Base-by-base conservation (phyloP, 495 filamentous ascomycete genomes). In the Trichoderma gamsii region DNA sequence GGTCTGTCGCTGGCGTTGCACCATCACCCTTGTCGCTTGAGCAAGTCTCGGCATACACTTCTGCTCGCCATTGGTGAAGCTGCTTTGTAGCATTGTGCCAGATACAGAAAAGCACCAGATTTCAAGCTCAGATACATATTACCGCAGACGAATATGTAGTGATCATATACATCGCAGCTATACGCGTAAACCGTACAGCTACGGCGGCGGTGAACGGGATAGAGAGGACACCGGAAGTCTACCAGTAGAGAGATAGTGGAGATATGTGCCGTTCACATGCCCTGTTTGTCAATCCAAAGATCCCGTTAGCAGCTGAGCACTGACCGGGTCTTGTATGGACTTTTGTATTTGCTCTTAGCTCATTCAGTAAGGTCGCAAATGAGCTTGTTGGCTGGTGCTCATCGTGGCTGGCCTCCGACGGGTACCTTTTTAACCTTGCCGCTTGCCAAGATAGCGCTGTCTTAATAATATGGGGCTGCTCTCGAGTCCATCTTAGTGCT, bases 341-440 rank as follows among this genome's bases (percentile, higher is more conserved):
- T 52, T 52, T 52, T 52, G 49, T 52, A 52, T 52, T 21, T 23
- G 49, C 18, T 52, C 49, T 25, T 52, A 21, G 49, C 49, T 52
- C 49, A 23, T 52, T 52, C 21, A 21, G 49, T 52, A 52, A 52
- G 49, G 49, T 52, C n/a, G 49, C 9, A 23, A 23, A 52, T 21
- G n/a, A 21, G 21, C 43, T 16, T 46, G 13, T 18, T 18, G 18
- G 43, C 12, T 18, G 21, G 49, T 23, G 6, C 18, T 21, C n/a
- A 21, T 21, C 21, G 49, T 52, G 49, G 49, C 49, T 52, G 18
- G 9, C 49, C 7, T 11, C 21, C 4, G 5, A 38, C 21, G n/a
- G 49, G 49, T 21, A 18, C 21, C 21, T 21, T 52, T 52, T 52
- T 52, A 23, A 52, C n/a, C n/a, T 23, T 23, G 49, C 49, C 49